A percentile compares a stretch with the other conserved stretches of the same genome.
These are phyloP conservation scores for Phaeomoniella chlamydospora DNA, from an alignment of 2,329 filamentous ascomycete genomes.

Conservation along the genomic window DNA sequence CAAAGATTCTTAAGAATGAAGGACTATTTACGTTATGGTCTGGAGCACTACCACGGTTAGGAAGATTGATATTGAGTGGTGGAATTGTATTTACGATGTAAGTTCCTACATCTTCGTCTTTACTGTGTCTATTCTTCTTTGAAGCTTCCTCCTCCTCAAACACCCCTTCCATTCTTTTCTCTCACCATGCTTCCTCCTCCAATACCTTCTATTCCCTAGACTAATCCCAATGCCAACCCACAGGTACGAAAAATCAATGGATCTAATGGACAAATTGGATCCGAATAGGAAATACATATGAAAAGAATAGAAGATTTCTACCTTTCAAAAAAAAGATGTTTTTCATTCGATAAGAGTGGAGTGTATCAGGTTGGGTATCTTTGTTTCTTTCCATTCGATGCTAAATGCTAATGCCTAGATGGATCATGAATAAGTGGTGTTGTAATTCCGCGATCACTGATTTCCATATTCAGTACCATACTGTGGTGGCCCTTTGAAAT, in stretches of 20 bases:
- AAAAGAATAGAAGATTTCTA: slow-evolving; percentile 4
- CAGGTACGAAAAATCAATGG: slow-evolving; percentile 88
- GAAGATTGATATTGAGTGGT: slow-evolving; percentile 73
- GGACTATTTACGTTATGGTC: slow-evolving; percentile 87
- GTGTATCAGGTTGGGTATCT: no score
- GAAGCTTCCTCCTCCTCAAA: not conserved
- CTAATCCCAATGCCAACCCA: slow-evolving; percentile 5
- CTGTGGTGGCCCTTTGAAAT: no score
- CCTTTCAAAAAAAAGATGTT: no score
- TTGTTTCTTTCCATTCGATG: no score
- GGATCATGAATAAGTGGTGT: no score
- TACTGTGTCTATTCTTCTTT: no score
- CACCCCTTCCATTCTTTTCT: slow-evolving; percentile 1
- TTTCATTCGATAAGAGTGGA: no score
- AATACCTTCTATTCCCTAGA: no score
- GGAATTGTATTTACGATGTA: slow-evolving; percentile 95
- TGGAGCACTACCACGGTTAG: slow-evolving; percentile 74
- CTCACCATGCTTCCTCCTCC: not conserved
- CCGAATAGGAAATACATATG: slow-evolving; percentile 74
- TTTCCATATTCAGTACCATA: no score
- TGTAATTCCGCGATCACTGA: no score
- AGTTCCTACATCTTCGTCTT: no score
- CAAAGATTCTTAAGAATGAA: slow-evolving; percentile 75
- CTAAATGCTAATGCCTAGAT: no score
- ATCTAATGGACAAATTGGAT: slow-evolving; percentile 64